A percentile compares a stretch with the other conserved stretches of the same genome.
phyloP scores from a whole-genome alignment of 768 basidiomycete species.

The Auricularia cornea region DNA sequence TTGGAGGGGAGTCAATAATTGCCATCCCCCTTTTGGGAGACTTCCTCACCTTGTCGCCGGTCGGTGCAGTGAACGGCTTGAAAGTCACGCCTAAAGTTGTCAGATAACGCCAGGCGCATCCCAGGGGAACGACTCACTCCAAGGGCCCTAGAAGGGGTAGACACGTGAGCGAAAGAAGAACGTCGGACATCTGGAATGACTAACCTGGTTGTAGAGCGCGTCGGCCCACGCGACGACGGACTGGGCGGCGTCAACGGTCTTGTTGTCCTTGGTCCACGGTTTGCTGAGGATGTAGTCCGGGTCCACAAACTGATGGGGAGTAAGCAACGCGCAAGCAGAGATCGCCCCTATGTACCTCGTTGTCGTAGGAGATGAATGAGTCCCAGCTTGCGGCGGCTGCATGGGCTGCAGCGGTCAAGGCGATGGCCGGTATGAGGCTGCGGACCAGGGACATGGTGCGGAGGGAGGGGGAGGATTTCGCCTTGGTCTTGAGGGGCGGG shows the following conservation, averaged over 20 bases:
- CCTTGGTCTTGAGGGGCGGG: too few relatives aligned
- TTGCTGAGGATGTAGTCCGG: neutral
- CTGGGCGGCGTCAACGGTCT: conserved; percentile 1
- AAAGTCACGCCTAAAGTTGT: neutral
- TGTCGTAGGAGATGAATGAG: neutral
- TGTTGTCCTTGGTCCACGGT: neutral
- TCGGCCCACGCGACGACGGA: conserved; percentile 1
- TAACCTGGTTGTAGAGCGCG: neutral
- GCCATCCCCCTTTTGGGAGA: neutral
- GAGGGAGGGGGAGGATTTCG: too few relatives aligned
- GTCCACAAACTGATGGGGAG: neutral
- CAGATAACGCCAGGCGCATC: neutral
- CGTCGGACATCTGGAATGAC: too few relatives aligned
- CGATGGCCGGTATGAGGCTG: neutral
- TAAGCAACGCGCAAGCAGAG: neutral
- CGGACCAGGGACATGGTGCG: neutral
- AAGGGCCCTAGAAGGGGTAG: conserved; percentile 1
- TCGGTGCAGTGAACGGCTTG: neutral
- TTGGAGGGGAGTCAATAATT: neutral
- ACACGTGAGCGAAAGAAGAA: too few relatives aligned
- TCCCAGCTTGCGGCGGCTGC: neutral
- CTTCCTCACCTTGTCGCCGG: neutral
- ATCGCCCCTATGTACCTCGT: neutral
- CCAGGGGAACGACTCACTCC: neutral
- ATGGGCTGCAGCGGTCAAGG: neutral